These are phyloP conservation scores for Sordaria brevicollis DNA, from an alignment of 495 filamentous ascomycete genomes.

Conservation along the genomic window DNA sequence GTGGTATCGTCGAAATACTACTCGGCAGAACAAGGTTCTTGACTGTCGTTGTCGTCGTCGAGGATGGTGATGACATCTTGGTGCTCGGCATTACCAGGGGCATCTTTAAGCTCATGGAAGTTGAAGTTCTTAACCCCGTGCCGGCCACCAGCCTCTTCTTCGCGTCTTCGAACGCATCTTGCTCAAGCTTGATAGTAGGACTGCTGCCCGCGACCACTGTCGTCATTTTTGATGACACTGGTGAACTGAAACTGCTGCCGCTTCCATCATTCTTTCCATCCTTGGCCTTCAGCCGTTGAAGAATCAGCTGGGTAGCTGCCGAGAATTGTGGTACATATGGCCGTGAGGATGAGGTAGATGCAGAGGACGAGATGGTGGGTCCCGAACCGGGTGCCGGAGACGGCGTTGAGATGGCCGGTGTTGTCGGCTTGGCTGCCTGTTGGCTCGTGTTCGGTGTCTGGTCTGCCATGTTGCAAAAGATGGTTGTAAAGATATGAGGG, in stretches of 20 bases:
- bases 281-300: conserved; percentile 40
- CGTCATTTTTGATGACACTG: conserved; percentile 23
- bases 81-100: conserved; percentile 4
- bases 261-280: background rate
- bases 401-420: background rate
- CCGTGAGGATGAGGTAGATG: conserved; percentile 14
- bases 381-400: background rate
- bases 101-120: conserved; percentile 35
- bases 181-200: conserved; percentile 10
- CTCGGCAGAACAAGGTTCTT: background rate
- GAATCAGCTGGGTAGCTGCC: conserved; percentile 46
- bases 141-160: conserved; percentile 30
- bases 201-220: conserved; percentile 18
- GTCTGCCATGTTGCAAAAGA: background rate
- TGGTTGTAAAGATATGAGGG: background rate
- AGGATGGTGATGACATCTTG: background rate
- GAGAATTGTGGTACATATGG: conserved; percentile 43
- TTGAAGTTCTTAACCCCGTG: conserved; percentile 37
- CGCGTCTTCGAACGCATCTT: conserved; percentile 33
- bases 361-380: background rate
- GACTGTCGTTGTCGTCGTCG: background rate
- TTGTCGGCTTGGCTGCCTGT: background rate
- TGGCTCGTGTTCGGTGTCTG: background rate
- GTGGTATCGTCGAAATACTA: background rate
- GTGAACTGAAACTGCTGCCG: conserved; percentile 21